Base-by-base conservation (phyloP, 805 yeast species). In the Kodamaea kaohsiungensis region DNA sequence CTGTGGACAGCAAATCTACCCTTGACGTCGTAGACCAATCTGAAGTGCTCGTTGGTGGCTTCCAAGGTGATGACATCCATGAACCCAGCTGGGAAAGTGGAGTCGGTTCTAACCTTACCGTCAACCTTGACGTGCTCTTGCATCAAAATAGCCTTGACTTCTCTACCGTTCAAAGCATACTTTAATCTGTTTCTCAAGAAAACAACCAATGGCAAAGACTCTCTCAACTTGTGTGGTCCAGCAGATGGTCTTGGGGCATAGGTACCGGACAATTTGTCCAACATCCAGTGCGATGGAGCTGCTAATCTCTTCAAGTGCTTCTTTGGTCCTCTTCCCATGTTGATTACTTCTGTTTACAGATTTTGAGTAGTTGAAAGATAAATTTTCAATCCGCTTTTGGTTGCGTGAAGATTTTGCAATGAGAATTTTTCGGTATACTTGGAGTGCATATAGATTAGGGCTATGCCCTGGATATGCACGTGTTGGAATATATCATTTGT, bases 301-400 rank as follows among this genome's bases (percentile, higher is more conserved):
- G 71, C 71, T 61, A 67, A 67, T 67, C 71, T 68, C 68, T 68
- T 67, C 62, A 67, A 66, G 63, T 67, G 71, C 67, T 68, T 68
- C 67, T 67, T 68, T 57, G 89, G 89, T 79, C 89, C 89, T 85
- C 89, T 84, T 75, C 83, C 89, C 89, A 85, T 85, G 75, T 80
- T 84, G 46, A 47, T 33, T 35, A 43, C 48, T 15, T 30, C 42
- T 46, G 48, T 22, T 46, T 12, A 40, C 25, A 40, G 35, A 30
- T 30, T 9, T 10, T 30, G 35, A 40, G 45, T 40, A 19, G 45
- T 40, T 40, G 17, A 19, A 40, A 30, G 35, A 40, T 40, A 40
- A 40, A 40, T 40, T 40, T 40, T 40, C 45, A 40, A n/a, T 30
- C 35, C 25, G 25, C 25, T 22, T 22, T 22, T 22, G 25, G 25